Conservation (phyloP, 495 filamentous ascomycete species). For the Lasiosphaeriaceae sp. region DNA sequence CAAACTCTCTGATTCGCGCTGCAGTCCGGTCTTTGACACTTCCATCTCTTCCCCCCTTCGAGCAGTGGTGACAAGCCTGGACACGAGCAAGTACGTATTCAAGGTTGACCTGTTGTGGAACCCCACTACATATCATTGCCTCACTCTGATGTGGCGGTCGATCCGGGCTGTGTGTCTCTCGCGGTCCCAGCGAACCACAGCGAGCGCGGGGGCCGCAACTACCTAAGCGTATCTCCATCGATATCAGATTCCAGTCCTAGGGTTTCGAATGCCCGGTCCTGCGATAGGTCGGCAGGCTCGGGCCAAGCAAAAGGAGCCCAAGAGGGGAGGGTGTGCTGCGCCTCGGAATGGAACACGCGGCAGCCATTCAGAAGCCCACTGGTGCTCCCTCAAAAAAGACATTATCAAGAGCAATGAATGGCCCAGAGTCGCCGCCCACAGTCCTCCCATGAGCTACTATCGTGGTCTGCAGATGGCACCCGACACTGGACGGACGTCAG, state of each 20-base stretch:
- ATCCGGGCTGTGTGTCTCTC: neutral
- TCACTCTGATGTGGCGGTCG: neutral
- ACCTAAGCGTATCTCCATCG: too few relatives aligned
- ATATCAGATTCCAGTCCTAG: neutral
- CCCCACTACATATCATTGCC: neutral
- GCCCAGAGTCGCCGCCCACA: neutral
- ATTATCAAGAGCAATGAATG: neutral
- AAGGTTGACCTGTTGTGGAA: neutral
- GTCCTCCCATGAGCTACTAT: neutral
- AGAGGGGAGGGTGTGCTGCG: conserved; percentile 5
- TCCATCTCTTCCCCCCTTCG: neutral
- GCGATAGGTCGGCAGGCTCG: neutral
- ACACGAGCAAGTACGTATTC: neutral
- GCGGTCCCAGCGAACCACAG: neutral
- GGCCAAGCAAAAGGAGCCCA: neutral
- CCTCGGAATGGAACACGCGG: conserved; percentile 9
- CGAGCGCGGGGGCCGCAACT: neutral
- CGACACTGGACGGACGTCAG: neutral
- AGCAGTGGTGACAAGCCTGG: neutral
- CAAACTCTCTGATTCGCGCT: neutral
- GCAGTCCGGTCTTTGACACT: neutral
- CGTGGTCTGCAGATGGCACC: neutral
- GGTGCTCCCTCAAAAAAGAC: neutral
- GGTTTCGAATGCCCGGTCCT: neutral
- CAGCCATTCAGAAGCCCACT: neutral